Conservation (phyloP, 257 asterid genomes). For the Craterostigma plantagineum region DNA sequence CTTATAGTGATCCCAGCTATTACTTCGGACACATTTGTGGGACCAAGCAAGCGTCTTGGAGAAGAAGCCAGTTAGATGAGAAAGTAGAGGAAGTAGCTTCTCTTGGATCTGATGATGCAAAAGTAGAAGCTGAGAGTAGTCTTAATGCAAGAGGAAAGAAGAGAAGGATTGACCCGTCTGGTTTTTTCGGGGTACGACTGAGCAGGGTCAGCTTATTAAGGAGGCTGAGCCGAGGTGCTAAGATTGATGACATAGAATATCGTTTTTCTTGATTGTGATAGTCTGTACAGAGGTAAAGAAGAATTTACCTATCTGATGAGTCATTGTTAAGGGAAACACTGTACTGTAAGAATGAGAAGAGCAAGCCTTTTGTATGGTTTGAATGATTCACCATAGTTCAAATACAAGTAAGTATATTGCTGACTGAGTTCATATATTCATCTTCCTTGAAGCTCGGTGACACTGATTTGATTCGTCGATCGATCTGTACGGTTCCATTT, state of each 20-base stretch:
- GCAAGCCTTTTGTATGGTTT: too few relatives aligned
- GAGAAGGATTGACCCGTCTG: constrained; percentile 19
- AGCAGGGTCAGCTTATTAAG: constrained; percentile 53
- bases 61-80: neutral
- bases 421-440: too few relatives aligned
- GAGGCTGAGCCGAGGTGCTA: constrained; percentile 37
- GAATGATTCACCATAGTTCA: too few relatives aligned
- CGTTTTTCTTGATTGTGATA: neutral
- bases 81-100: constrained; percentile 14
- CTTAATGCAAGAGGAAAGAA: constrained; percentile 17
- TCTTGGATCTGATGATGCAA: constrained; percentile 12
- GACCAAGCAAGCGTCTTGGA: neutral
- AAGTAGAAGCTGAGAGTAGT: constrained; percentile 11
- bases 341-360: too few relatives aligned
- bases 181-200: constrained; percentile 19
- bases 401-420: too few relatives aligned
- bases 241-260: constrained; percentile 26
- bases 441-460: too few relatives aligned
- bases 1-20: neutral
- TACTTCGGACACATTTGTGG: neutral
- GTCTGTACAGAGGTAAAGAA: neutral
- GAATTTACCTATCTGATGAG: too few relatives aligned
- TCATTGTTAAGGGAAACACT: too few relatives aligned
- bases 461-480: too few relatives aligned
- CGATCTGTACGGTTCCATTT: too few relatives aligned